A percentile compares a stretch with the other conserved stretches of the same genome.
Conservation (phyloP, 2,329 filamentous ascomycete species). For the Epichloe gansuensis region DNA sequence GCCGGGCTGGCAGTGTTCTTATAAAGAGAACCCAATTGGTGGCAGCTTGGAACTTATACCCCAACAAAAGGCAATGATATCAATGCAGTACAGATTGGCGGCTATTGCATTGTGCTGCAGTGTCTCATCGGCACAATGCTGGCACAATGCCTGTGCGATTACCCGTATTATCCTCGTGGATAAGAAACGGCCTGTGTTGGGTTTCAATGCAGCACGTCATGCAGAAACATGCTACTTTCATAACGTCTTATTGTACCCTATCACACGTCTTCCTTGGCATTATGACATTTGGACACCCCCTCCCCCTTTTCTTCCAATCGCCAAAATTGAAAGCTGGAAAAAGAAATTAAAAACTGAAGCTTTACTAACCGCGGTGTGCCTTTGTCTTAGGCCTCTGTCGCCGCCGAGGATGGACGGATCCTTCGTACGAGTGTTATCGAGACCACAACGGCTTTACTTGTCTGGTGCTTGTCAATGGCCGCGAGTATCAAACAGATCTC, state of each 20-base stretch:
- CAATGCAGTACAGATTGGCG: not conserved
- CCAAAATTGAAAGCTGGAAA: not conserved
- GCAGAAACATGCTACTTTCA: not conserved
- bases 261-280: not conserved
- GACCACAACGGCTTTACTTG: conserved; percentile 70
- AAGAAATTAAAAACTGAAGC: too few relatives aligned
- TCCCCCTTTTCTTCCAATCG: not conserved
- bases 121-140: not conserved
- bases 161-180: not conserved
- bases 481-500: conserved; percentile 87
- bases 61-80: not conserved
- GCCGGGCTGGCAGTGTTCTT: not conserved
- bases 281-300: not conserved
- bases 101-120: conserved; percentile 1
- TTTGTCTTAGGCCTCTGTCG: conserved; percentile 68
- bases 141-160: not conserved
- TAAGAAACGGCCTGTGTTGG: not conserved
- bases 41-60: not conserved
- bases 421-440: conserved; percentile 73
- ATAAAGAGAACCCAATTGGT: not conserved
- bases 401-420: conserved; percentile 86
- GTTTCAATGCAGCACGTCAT: not conserved
- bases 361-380: not conserved
- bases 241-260: not conserved
- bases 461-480: conserved; percentile 87